Conservation (phyloP, 1,139 yeast genomes). For the Yamadazyma sp. region DNA sequence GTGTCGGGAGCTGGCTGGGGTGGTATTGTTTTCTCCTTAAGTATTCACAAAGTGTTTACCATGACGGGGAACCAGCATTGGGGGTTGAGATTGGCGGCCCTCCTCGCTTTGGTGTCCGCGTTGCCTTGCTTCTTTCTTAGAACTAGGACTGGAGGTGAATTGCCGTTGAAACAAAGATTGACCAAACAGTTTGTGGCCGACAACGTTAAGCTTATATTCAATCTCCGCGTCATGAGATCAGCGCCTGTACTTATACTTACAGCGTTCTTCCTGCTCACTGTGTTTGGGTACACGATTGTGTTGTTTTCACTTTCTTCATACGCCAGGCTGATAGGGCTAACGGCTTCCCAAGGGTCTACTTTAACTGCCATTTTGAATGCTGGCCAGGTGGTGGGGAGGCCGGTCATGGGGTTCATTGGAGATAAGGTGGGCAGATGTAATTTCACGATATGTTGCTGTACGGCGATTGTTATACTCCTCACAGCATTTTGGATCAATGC, state of each 20-base stretch:
- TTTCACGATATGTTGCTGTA: slow-evolving; percentile 36
- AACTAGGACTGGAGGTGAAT: slow-evolving; percentile 41
- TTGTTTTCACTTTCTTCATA: slow-evolving; percentile 63
- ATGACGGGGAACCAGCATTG: slow-evolving; percentile 58
- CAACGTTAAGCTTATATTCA: slow-evolving; percentile 26
- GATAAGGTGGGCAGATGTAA: slow-evolving; percentile 63
- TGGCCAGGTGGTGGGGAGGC: slow-evolving; percentile 68
- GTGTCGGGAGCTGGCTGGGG: slow-evolving; percentile 67
- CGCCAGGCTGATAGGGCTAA: slow-evolving; percentile 59
- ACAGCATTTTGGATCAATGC: slow-evolving; percentile 59
- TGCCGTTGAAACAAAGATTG: slow-evolving; percentile 20
- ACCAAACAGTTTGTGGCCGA: slow-evolving; percentile 20
- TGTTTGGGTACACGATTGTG: slow-evolving; percentile 59
- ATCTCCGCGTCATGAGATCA: slow-evolving; percentile 29
- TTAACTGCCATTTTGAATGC: slow-evolving; percentile 64
- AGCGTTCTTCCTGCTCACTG: slow-evolving; percentile 56
- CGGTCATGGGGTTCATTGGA: slow-evolving; percentile 56
- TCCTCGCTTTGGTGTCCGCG: slow-evolving; percentile 32
- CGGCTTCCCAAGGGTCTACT: slow-evolving; percentile 54
- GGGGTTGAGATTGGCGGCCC: slow-evolving; percentile 61
- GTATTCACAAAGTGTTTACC: slow-evolving; percentile 47
- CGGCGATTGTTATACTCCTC: slow-evolving; percentile 34
- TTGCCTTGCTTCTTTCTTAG: slow-evolving; percentile 37
- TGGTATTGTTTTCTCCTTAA: slow-evolving; percentile 57
- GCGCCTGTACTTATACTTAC: slow-evolving; percentile 44